Base-by-base conservation (phyloP, 2,329 filamentous ascomycete species). In the Colletotrichum tabaci region DNA sequence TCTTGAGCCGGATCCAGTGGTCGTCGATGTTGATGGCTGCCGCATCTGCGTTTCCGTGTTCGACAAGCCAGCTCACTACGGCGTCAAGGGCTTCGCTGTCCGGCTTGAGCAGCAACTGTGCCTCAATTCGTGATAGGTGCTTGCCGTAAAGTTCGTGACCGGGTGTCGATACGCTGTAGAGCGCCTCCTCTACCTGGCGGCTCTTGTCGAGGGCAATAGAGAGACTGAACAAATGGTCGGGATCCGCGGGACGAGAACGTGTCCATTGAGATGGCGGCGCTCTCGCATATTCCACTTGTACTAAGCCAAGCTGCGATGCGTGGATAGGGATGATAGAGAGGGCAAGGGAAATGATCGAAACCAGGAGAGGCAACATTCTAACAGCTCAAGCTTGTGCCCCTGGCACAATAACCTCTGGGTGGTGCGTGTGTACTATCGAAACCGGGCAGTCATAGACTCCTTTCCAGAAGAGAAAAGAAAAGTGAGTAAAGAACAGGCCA, bases 121-220 rank as follows among this genome's bases (percentile, higher is more conserved):
- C 84, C 72, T 87, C 84, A 12, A 86, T 80, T 9, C 84, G 82
- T 18, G 81, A 79, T 74, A 88, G 82, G 73, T 88, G 83, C 53
- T 83, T 80, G 21, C 88, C 87, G 70, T 89, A 89, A 21, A 80
- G 82, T 1, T 76, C 67, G 67, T 85, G 81, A 5, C 78, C 80
- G 0, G 87, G 87, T 0, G 86, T 85, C 2, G 87, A 87, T 73
- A 89, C 83, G 26, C 86, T 81, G 53, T 84, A 73, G 13, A 89
- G 79, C 2, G 83, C 82, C 58, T 82, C 77, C 66, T 87, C 86
- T 35, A 89, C 67, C 10, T 71, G 63, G 3, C n/a, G 13, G 15
- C 63, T 67, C 30, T 63, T 60, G 8, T 71, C 67, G 2, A 46
- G 21, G 10, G 67, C 67, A 4, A 71, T 61, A 18, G 67, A 71